These are phyloP conservation scores for Chrysanthemum lavandulifolium DNA, from an alignment of 129 eudicot species.

Conservation along the genomic window DNA sequence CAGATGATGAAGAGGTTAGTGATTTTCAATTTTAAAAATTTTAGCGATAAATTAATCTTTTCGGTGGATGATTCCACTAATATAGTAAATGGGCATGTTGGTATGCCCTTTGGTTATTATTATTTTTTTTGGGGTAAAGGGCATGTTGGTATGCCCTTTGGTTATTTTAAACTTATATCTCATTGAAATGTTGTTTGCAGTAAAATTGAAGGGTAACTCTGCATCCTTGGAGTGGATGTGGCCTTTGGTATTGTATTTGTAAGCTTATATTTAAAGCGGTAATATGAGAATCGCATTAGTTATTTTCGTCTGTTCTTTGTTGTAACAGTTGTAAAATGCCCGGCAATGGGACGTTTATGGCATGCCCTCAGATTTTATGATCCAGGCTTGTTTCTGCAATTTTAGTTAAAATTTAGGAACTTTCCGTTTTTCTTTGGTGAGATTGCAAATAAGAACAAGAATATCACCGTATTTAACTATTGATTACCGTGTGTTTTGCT, in stretches of 20 bases:
- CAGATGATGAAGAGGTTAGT: conserved; percentile 39
- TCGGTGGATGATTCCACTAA: background rate
- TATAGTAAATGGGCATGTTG: background rate
- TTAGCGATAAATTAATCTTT: background rate
- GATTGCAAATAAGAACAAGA: conserved; percentile 28
- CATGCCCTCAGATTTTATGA: conserved; percentile 27
- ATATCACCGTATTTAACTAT: conserved; percentile 14
- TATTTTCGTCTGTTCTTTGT: conserved; percentile 24
- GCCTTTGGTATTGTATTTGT: conserved; percentile 37
- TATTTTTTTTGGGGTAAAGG: background rate
- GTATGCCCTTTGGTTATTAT: background rate
- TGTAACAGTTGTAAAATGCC: conserved; percentile 31
- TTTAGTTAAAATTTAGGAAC: conserved; percentile 27
- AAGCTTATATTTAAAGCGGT: conserved; percentile 24
- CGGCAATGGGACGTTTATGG: conserved; percentile 18
- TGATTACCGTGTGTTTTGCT: background rate
- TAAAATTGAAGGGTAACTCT: conserved; percentile 22
- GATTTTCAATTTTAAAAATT: background rate
- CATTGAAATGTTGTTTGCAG: conserved; percentile 25
- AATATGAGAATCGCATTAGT: conserved; percentile 28
- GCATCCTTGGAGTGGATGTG: conserved; percentile 20
- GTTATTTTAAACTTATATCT: background rate
- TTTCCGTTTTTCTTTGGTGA: conserved; percentile 20
- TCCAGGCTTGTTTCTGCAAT: conserved; percentile 17
- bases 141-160: too few species aligned